Percentiles rank a stretch among this genome's conserved stretches.
phyloP scores from a whole-genome alignment of 345 rosid genomes.

The Eutrema japonicum region DNA sequence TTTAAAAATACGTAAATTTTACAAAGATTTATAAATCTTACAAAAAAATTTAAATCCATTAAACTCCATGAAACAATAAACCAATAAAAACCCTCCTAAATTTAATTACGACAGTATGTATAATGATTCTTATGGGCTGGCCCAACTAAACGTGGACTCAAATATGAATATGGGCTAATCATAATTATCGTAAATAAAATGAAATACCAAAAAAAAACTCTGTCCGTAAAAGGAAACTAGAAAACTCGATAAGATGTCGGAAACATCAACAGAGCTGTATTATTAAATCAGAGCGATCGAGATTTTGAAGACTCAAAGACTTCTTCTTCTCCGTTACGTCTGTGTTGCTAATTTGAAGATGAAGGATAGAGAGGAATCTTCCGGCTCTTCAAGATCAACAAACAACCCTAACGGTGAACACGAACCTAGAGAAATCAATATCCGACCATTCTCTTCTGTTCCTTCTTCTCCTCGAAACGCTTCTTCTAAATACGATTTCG shows the following conservation, averaged over 20 bases:
- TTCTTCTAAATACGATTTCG: slow-evolving; percentile 84
- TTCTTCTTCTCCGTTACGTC: not conserved
- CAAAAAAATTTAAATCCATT: too few relatives aligned
- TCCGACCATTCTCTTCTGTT: slow-evolving; percentile 47
- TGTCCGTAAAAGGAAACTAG: slow-evolving; percentile 10
- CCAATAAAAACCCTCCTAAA: too few relatives aligned
- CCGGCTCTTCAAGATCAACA: slow-evolving; percentile 33
- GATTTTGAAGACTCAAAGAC: slow-evolving; percentile 5
- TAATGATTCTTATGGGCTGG: not conserved
- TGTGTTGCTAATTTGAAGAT: slow-evolving; percentile 3
- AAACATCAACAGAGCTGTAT: slow-evolving; percentile 16
- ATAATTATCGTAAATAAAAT: not conserved
- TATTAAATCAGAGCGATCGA: not conserved
- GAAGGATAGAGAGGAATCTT: slow-evolving; percentile 41
- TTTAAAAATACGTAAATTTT: too few relatives aligned
- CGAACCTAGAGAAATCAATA: slow-evolving; percentile 40
- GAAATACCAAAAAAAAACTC: not conserved
- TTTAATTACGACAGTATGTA: not conserved
- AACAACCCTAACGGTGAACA: slow-evolving; percentile 40
- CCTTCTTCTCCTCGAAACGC: slow-evolving; percentile 70
- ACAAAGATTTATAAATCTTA: too few relatives aligned
- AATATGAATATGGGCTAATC: slow-evolving; percentile 3
- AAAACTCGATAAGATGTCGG: slow-evolving; percentile 26
- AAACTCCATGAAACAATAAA: too few relatives aligned
- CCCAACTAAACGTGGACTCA: slow-evolving; percentile 20